Conservation (phyloP, 192 early-diverging fungal genomes). For the Coemansia umbellata region DNA sequence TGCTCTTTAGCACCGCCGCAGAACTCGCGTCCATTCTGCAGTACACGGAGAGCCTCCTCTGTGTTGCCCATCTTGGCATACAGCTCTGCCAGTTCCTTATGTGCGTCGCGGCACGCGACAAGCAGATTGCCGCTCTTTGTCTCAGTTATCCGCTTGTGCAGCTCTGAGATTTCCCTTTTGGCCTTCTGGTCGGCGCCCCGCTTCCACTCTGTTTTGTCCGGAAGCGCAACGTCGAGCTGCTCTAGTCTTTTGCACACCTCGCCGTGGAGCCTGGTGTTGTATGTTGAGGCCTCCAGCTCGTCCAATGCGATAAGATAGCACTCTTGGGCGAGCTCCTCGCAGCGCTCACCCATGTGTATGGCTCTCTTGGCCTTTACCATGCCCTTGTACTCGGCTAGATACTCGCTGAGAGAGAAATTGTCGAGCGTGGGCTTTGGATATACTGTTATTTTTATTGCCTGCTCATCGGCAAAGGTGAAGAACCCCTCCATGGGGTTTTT, state of each 20-base stretch:
- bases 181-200: conserved; percentile 1
- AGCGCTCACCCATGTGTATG: conserved; percentile 20
- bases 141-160: conserved; percentile 9
- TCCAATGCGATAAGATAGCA: conserved; percentile 20
- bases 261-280: conserved; percentile 3
- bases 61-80: conserved; percentile 8
- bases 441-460: background rate
- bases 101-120: conserved; percentile 16
- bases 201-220: conserved; percentile 3
- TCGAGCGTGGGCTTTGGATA: conserved; percentile 16
- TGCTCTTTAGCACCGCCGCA: conserved; percentile 22
- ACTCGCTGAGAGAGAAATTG: conserved; percentile 18
- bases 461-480: background rate
- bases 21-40: conserved; percentile 27
- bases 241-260: conserved; percentile 12
- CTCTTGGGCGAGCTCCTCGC: conserved; percentile 6
- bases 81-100: conserved; percentile 8
- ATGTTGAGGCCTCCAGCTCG: conserved; percentile 21
- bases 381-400: conserved; percentile 29
- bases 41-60: conserved; percentile 20
- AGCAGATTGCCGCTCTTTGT: conserved; percentile 18
- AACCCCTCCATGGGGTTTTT: background rate
- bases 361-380: conserved; percentile 23
- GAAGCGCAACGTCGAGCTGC: conserved; percentile 4
- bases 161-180: conserved; percentile 7